A percentile compares a stretch with the other conserved stretches of the same genome.
Evolutionary conservation across 805 yeast genomes (phyloP).

Genomic region (Pichia cephalocereana): DNA sequence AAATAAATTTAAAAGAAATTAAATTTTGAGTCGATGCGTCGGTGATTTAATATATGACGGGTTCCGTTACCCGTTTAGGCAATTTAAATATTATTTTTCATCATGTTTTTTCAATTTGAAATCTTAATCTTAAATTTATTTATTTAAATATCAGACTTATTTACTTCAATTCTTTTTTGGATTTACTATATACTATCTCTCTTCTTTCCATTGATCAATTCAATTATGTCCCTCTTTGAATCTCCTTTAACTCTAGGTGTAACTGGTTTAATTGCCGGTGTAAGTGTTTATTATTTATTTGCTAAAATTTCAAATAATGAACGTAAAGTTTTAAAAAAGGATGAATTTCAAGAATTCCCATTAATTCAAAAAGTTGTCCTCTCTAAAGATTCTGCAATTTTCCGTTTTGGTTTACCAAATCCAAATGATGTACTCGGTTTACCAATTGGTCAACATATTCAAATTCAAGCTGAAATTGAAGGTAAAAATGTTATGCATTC

Average conservation of each 20-base stretch:
- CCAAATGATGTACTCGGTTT: slow-evolving; percentile 70
- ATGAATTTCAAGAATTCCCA: slow-evolving; percentile 69
- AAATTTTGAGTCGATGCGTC: too few species aligned
- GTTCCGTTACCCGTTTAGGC: not conserved
- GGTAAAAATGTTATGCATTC: slow-evolving; percentile 79
- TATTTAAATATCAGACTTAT: too few species aligned
- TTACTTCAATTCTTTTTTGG: too few species aligned
- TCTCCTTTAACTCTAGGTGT: not conserved
- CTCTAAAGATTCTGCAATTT: slow-evolving; percentile 73
- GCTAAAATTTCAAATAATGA: slow-evolving; percentile 12
- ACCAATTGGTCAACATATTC: slow-evolving; percentile 92
- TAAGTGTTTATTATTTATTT: slow-evolving; percentile 15
- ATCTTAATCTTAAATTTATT: too few species aligned
- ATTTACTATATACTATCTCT: too few species aligned
- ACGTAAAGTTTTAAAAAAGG: slow-evolving; percentile 48
- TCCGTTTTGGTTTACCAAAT: slow-evolving; percentile 75
- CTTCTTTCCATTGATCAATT: too few species aligned
- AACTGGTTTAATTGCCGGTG: slow-evolving; percentile 1
- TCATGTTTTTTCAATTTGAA: too few species aligned
- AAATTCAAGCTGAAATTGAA: slow-evolving; percentile 63
- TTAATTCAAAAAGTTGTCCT: slow-evolving; percentile 66
- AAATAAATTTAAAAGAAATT: too few species aligned
- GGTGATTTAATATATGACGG: too few species aligned
- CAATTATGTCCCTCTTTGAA: not conserved
- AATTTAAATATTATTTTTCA: not conserved